These are phyloP conservation scores for Talaromyces sp. DNA, from an alignment of 2,329 filamentous ascomycete genomes.

Conservation along the genomic window DNA sequence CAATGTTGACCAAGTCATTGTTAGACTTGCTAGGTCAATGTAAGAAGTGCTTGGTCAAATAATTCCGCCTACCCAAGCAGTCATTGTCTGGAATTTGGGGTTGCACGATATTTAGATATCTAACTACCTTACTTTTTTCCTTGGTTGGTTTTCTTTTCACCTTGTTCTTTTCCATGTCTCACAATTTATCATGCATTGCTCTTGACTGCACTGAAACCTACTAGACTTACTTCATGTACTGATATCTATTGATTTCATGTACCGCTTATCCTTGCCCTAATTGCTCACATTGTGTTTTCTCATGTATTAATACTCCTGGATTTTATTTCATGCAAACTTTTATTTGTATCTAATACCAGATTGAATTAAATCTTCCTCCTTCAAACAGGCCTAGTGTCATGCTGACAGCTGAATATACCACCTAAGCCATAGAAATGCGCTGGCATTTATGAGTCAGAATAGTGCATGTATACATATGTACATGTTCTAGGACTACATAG, in stretches of 20 bases:
- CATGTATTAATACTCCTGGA: neutral
- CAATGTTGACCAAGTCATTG: neutral
- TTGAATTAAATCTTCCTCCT: neutral
- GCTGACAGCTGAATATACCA: neutral
- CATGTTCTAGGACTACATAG: neutral
- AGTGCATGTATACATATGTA: neutral
- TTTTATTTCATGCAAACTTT: neutral
- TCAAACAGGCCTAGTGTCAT: neutral
- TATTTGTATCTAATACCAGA: neutral
- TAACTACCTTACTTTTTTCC: neutral
- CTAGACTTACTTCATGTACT: neutral
- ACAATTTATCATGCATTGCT: neutral
- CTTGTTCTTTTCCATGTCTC: neutral
- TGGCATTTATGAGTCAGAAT: neutral
- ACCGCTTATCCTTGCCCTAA: neutral
- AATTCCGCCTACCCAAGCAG: neutral
- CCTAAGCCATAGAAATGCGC: neutral
- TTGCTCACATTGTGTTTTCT: neutral
- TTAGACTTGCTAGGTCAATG: neutral
- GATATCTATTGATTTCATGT: neutral
- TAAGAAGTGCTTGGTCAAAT: neutral
- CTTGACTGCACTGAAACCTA: neutral
- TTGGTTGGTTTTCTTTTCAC: neutral
- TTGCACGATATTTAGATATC: neutral
- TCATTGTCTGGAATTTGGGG: neutral